Conservation (phyloP, 768 basidiomycete species). For the Obba rivulosa region DNA sequence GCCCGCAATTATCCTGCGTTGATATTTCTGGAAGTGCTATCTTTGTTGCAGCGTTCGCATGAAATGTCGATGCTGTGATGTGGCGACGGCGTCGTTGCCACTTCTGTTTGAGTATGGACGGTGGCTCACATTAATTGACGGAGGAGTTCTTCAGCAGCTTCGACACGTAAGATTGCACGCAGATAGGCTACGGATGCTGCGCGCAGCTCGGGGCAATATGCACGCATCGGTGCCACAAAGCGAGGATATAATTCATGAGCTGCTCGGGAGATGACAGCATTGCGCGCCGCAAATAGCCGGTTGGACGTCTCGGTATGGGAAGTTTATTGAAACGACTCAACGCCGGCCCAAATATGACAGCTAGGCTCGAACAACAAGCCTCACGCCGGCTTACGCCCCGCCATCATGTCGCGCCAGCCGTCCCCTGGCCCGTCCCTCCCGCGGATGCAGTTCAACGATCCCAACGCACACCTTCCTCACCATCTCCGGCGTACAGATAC, state of each 20-base stretch:
- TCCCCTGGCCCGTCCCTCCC: constrained; percentile 27
- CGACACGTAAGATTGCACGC: background rate
- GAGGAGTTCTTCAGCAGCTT: background rate
- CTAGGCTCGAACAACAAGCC: constrained; percentile 12
- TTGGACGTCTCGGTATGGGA: constrained; percentile 35
- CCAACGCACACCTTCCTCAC: constrained; percentile 3
- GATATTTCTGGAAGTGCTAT: background rate
- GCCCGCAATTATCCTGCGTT: too few species aligned
- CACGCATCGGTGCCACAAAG: background rate
- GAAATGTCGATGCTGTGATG: background rate
- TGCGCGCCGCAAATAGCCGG: constrained; percentile 24
- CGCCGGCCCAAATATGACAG: constrained; percentile 28
- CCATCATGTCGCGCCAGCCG: constrained; percentile 64
- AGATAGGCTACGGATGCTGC: constrained; percentile 29
- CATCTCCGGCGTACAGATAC: too few species aligned
- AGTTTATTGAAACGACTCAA: constrained; percentile 27
- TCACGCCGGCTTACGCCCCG: constrained; percentile 29
- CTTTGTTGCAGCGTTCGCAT: background rate
- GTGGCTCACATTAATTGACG: background rate
- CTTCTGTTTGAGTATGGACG: too few species aligned
- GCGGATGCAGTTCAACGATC: constrained; percentile 12
- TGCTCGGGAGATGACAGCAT: background rate
- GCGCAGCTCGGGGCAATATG: constrained; percentile 10
- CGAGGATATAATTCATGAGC: too few species aligned
- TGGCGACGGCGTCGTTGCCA: too few species aligned